Conservation (phyloP, 1,284 basidiomycete genomes). For the Cutaneotrichosporon cyanovorans region DNA sequence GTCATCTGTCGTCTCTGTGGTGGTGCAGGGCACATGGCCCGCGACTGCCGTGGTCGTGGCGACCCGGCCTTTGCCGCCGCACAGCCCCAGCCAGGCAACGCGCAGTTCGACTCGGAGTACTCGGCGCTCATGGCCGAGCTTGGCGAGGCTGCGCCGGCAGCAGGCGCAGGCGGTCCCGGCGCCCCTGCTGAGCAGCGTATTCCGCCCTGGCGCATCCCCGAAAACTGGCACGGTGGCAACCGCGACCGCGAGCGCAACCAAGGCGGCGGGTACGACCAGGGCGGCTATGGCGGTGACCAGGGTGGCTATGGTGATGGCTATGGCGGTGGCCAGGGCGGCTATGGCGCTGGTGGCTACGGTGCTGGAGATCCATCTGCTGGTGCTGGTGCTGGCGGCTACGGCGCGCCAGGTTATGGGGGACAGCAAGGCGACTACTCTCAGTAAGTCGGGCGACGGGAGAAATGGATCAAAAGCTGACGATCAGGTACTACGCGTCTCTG, state of each 20-base stretch:
- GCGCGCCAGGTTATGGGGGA: conserved; percentile 10
- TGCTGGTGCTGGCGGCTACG: conserved; percentile 9
- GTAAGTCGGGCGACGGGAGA: not conserved
- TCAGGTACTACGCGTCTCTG: conserved; percentile 5
- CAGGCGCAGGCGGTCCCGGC: conserved; percentile 45
- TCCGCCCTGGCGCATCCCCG: conserved; percentile 49
- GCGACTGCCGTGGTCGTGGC: conserved; percentile 70
- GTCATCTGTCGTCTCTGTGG: conserved; percentile 96
- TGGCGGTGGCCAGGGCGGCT: conserved; percentile 9
- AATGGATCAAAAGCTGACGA: not conserved
- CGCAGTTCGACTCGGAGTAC: conserved; percentile 88
- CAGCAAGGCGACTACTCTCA: conserved; percentile 10
- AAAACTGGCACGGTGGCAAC: conserved; percentile 46
- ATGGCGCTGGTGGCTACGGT: conserved; percentile 12
- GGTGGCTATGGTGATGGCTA: conserved; percentile 20
- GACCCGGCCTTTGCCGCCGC: conserved; percentile 46
- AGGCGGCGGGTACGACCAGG: no score
- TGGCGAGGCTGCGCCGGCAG: conserved; percentile 63
- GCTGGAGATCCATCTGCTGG: no score
- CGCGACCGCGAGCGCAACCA: conserved; percentile 25
- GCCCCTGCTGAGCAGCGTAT: conserved; percentile 38
- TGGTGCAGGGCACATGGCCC: conserved; percentile 89
- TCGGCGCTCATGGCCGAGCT: conserved; percentile 96
- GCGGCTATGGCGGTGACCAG: conserved; percentile 8
- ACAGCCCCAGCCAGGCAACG: conserved; percentile 25